These are phyloP conservation scores for Fusarium decemcellulare DNA, from an alignment of 2,329 filamentous ascomycete species.

Conservation along the genomic window DNA sequence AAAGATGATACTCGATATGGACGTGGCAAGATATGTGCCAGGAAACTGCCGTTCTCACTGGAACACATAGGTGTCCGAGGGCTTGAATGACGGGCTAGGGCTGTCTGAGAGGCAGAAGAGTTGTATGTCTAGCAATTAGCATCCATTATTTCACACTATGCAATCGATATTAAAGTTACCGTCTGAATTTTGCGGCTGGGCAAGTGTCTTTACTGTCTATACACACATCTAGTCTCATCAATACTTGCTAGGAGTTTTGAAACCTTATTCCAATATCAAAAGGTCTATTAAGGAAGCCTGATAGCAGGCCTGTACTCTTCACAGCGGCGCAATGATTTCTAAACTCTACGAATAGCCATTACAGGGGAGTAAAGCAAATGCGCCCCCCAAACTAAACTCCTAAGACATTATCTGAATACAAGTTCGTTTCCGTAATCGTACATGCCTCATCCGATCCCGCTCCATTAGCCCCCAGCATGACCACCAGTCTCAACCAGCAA, in stretches of 20 bases:
- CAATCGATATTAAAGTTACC: background rate
- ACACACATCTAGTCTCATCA: too few species aligned
- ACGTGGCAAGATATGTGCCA: slow-evolving; percentile 65
- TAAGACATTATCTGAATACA: slow-evolving; percentile 20
- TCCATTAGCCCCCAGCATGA: background rate
- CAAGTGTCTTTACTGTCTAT: too few species aligned
- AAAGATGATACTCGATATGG: slow-evolving; percentile 70
- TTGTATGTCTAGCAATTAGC: too few species aligned
- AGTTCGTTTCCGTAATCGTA: slow-evolving; percentile 22
- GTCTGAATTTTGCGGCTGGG: too few species aligned
- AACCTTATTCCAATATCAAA: too few species aligned
- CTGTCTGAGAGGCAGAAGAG: too few species aligned
- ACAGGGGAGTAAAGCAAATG: slow-evolving; percentile 1
- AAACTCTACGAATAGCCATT: slow-evolving; percentile 9
- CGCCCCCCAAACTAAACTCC: slow-evolving; percentile 13
- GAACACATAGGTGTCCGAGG: background rate
- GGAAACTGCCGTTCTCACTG: slow-evolving; percentile 57
- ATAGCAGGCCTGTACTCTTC: too few species aligned
- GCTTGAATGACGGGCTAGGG: too few species aligned
- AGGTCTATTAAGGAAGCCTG: too few species aligned
- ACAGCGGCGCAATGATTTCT: background rate
- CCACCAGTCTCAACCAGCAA: slow-evolving; percentile 53
- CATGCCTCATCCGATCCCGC: background rate
- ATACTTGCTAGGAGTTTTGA: too few species aligned
- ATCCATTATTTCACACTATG: too few species aligned